Evolutionary conservation across 208 protist species (phyloP).

Genomic region (Trypanosomatidae sp.): DNA sequence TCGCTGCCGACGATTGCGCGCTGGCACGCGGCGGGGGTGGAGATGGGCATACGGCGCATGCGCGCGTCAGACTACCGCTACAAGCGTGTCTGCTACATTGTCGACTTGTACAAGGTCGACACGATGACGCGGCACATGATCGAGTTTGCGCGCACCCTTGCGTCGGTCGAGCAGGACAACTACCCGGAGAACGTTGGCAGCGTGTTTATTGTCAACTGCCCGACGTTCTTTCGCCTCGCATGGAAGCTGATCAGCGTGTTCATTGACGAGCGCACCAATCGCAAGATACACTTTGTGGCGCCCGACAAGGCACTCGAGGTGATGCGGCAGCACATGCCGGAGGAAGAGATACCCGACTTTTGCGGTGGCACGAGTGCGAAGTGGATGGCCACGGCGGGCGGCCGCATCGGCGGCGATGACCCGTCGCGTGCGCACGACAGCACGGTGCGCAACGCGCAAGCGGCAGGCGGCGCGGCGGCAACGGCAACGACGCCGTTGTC

Average conservation of each 20-base stretch:
- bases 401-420: constrained; percentile 40
- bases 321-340: constrained; percentile 40
- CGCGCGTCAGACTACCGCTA: constrained; percentile 26
- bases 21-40: constrained; percentile 47
- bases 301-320: constrained; percentile 26
- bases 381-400: constrained; percentile 46
- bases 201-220: constrained; percentile 73
- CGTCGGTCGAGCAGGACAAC: constrained; percentile 70
- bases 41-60: constrained; percentile 52
- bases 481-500: constrained; percentile 7
- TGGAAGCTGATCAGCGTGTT: constrained; percentile 78
- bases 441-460: neutral
- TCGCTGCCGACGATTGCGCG: constrained; percentile 39
- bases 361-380: constrained; percentile 46
- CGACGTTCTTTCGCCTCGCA: constrained; percentile 42
- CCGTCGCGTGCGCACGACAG: constrained; percentile 28
- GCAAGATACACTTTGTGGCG: constrained; percentile 57
- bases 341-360: constrained; percentile 65
- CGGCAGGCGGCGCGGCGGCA: no score
- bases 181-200: constrained; percentile 74
- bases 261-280: constrained; percentile 66
- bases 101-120: constrained; percentile 51
- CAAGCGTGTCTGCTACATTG: constrained; percentile 66
- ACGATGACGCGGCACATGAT: constrained; percentile 60
- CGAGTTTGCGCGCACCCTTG: constrained; percentile 60